These are phyloP conservation scores for Pleoardoris graminearum DNA, from an alignment of 2,329 filamentous ascomycete species.

Conservation along the genomic window DNA sequence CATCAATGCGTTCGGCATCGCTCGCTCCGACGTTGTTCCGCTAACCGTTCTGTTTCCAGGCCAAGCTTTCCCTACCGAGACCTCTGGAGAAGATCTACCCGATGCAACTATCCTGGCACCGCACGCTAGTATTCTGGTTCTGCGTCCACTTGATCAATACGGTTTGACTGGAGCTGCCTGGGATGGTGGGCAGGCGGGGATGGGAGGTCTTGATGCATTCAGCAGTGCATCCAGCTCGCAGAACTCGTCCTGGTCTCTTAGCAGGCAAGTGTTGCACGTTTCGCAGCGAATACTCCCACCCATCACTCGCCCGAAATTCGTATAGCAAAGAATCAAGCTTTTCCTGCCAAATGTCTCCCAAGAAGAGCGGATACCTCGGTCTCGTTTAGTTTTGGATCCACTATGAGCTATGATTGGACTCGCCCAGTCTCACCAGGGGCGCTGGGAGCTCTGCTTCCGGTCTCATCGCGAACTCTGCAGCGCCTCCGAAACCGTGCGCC, in stretches of 20 bases:
- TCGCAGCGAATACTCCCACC: background rate
- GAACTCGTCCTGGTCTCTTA: no score
- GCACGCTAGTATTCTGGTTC: slow-evolving; percentile 11
- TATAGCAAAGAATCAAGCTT: background rate
- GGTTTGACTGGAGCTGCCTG: slow-evolving; percentile 31
- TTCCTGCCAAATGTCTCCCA: background rate
- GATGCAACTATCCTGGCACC: slow-evolving; percentile 16
- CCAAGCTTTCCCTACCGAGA: slow-evolving; percentile 8
- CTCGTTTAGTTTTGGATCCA: background rate
- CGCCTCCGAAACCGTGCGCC: slow-evolving; percentile 14
- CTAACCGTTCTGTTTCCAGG: slow-evolving; percentile 10
- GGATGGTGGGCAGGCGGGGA: background rate
- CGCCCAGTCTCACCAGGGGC: slow-evolving; percentile 28
- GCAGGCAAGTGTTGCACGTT: background rate
- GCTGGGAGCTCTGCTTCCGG: slow-evolving; percentile 20
- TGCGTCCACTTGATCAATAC: background rate
- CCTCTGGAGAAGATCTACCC: slow-evolving; percentile 29
- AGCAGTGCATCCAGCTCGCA: no score
- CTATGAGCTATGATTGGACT: slow-evolving; percentile 28
- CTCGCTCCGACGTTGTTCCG: slow-evolving; percentile 27
- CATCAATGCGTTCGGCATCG: slow-evolving; percentile 28
- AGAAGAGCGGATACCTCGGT: background rate
- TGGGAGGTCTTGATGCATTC: no score
- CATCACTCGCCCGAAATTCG: background rate
- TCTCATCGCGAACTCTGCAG: slow-evolving; percentile 24